These are phyloP conservation scores for Nyssa sinensis DNA, from an alignment of 148 eudicot species.

Conservation along the genomic window DNA sequence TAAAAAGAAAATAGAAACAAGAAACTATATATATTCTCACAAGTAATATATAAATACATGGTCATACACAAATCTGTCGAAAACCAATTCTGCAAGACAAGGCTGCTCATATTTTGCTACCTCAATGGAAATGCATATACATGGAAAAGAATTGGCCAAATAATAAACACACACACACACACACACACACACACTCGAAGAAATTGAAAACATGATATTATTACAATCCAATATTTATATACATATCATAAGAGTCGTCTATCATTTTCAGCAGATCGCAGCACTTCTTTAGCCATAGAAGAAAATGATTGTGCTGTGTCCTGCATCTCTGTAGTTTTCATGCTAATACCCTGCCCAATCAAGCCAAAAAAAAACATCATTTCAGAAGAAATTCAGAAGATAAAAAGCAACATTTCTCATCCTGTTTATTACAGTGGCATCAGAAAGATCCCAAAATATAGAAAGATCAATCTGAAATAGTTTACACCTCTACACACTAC, in stretches of 20 bases:
- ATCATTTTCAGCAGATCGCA: conserved; percentile 52
- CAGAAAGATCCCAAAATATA: neutral
- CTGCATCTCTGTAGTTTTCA: conserved; percentile 79
- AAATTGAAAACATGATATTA: no score
- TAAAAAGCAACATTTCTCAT: neutral
- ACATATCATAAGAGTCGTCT: conserved; percentile 17
- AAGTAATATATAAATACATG: no score
- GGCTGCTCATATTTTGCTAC: neutral
- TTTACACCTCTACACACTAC: neutral
- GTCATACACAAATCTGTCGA: neutral
- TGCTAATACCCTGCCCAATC: conserved; percentile 58
- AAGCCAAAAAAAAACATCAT: neutral
- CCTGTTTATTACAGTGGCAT: neutral
- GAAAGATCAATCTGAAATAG: neutral
- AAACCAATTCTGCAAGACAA: neutral
- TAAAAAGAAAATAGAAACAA: no score
- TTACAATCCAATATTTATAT: conserved; percentile 1
- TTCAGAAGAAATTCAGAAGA: neutral
- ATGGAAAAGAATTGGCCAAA: neutral
- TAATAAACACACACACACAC: neutral
- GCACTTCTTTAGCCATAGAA: conserved; percentile 80
- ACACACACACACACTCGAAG: neutral
- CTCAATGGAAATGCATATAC: neutral
- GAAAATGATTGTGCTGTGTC: conserved; percentile 76
- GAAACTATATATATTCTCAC: no score